Conservation (phyloP, 306 rosid genomes). For the Astragalus membranaceus region DNA sequence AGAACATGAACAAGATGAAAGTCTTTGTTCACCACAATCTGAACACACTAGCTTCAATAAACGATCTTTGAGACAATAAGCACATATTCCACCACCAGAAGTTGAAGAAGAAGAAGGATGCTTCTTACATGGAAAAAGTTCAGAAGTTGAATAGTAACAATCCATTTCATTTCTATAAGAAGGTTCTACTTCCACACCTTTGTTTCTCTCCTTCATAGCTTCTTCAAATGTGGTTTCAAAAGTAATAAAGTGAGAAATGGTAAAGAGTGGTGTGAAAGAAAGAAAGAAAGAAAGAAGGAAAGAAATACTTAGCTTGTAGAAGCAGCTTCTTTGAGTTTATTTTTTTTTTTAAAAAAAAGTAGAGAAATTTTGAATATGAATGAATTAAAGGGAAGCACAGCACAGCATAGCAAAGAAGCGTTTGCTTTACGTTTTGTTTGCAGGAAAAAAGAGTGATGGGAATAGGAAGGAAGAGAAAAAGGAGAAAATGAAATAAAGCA, state of each 20-base stretch:
- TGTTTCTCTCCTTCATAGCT: constrained; percentile 73
- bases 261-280: not conserved
- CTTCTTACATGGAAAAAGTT: constrained; percentile 52
- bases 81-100: constrained; percentile 84
- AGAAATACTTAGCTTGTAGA: constrained; percentile 29
- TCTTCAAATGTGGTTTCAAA: constrained; percentile 11
- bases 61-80: constrained; percentile 82
- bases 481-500: constrained; percentile 20
- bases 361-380: constrained; percentile 34
- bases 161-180: constrained; percentile 53
- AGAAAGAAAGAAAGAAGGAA: constrained; percentile 4
- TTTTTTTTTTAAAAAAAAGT: constrained; percentile 25
- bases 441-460: constrained; percentile 39
- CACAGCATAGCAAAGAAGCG: constrained; percentile 31
- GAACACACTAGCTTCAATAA: constrained; percentile 77
- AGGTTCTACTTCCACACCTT: constrained; percentile 35
- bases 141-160: constrained; percentile 64
- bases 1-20: constrained; percentile 96
- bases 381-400: not conserved
- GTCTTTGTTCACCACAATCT: constrained; percentile 97
- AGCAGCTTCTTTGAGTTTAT: constrained; percentile 21
- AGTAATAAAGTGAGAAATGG: constrained; percentile 18
- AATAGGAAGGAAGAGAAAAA: constrained; percentile 15
- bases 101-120: constrained; percentile 77
- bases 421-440: constrained; percentile 77